A percentile compares a stretch with the other conserved stretches of the same genome.
phyloP scores from a whole-genome alignment of 345 rosid genomes.

The rapeseed (Brassica napus) region Da-Ae NC_063450.1:11516501-11517000 shows the following conservation, averaged over 20 bases:
- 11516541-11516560: too few species aligned
- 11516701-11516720: slow-evolving; percentile 68
- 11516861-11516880: slow-evolving; percentile 61
- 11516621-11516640: slow-evolving; percentile 85
- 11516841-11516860: slow-evolving; percentile 2
- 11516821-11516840: slow-evolving; percentile 55
- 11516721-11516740: slow-evolving; percentile 59
- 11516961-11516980: too few species aligned
- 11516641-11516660: slow-evolving; percentile 53
- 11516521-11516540: neutral
- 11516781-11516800: slow-evolving; percentile 39
- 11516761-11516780: slow-evolving; percentile 61
- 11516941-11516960: too few species aligned
- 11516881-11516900: slow-evolving; percentile 71
- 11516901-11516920: slow-evolving; percentile 69
- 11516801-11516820: slow-evolving; percentile 45
- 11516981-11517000: too few species aligned
- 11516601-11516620: slow-evolving; percentile 73
- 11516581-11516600: slow-evolving; percentile 36
- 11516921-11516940: neutral
- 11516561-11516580: too few species aligned
- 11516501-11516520: slow-evolving; percentile 65
- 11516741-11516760: slow-evolving; percentile 90
- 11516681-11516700: slow-evolving; percentile 45
- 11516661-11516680: neutral